A percentile compares a stretch with the other conserved stretches of the same genome.
Evolutionary conservation across 352 stramenopile species (phyloP).

Genomic region (Phytophthora citrophthora): DNA sequence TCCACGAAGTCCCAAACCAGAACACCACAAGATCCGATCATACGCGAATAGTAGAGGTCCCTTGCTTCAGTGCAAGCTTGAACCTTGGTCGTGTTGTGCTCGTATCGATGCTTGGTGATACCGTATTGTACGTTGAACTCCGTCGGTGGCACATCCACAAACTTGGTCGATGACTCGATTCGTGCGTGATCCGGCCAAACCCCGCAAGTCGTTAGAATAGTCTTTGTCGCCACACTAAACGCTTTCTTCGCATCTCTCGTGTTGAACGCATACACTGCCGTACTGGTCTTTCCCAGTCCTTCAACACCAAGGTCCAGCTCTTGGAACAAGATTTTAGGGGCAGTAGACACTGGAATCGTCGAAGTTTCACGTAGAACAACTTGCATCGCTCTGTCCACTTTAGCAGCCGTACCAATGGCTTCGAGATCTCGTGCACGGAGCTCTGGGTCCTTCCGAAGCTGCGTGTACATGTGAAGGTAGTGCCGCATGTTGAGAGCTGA

Average conservation of each 20-base stretch:
- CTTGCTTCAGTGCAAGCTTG: slow-evolving; percentile 31
- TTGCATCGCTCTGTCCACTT: slow-evolving; percentile 48
- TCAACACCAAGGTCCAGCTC: slow-evolving; percentile 29
- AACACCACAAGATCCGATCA: slow-evolving; percentile 35
- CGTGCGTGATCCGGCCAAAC: slow-evolving; percentile 41
- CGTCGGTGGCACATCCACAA: slow-evolving; percentile 24
- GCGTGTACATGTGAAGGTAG: slow-evolving; percentile 52
- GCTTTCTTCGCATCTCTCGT: slow-evolving; percentile 29
- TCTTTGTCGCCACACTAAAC: slow-evolving; percentile 33
- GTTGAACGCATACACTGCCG: slow-evolving; percentile 45
- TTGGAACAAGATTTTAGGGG: slow-evolving; percentile 43
- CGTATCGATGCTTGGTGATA: slow-evolving; percentile 27
- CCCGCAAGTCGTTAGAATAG: slow-evolving; percentile 30
- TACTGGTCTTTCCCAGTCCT: slow-evolving; percentile 38
- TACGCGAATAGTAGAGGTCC: slow-evolving; percentile 38
- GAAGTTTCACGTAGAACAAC: slow-evolving; percentile 46
- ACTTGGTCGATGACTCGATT: slow-evolving; percentile 24
- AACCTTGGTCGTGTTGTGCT: slow-evolving; percentile 20
- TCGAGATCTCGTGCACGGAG: slow-evolving; percentile 43
- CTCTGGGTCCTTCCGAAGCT: slow-evolving; percentile 31
- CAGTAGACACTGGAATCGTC: slow-evolving; percentile 28
- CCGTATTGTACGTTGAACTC: slow-evolving; percentile 37
- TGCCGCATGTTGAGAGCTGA: slow-evolving; percentile 46
- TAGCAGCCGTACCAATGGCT: slow-evolving; percentile 30
- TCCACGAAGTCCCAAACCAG: slow-evolving; percentile 56